Evolutionary conservation across 371 early-diverging fungal genomes (phyloP).

Genomic region (Rhizomucor pusillus): DNA sequence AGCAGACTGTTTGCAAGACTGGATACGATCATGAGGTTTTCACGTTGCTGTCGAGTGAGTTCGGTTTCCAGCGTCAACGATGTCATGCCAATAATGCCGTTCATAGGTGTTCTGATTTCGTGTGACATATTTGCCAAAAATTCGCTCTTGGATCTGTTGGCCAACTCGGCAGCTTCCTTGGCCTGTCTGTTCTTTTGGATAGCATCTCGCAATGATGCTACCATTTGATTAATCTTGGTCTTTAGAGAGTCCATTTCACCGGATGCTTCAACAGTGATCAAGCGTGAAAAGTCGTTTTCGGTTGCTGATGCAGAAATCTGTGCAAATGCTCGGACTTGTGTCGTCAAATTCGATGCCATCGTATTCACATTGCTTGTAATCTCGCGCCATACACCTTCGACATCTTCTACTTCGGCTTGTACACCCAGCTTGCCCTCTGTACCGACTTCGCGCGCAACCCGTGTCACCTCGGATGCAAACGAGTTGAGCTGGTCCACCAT

Average conservation of each 20-base stretch:
- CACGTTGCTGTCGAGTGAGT: slow-evolving; percentile 66
- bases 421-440: slow-evolving; percentile 45
- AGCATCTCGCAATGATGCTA: slow-evolving; percentile 55
- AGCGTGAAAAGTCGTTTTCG: slow-evolving; percentile 56
- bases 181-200: slow-evolving; percentile 64
- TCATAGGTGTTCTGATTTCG: slow-evolving; percentile 59
- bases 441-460: slow-evolving; percentile 43
- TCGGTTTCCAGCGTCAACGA: slow-evolving; percentile 56
- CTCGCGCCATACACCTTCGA: slow-evolving; percentile 49
- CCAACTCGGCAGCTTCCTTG: slow-evolving; percentile 33
- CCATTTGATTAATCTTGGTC: slow-evolving; percentile 68
- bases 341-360: slow-evolving; percentile 44
- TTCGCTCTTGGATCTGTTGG: slow-evolving; percentile 65
- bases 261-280: slow-evolving; percentile 64
- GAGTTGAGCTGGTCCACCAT: slow-evolving; percentile 46
- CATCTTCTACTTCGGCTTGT: slow-evolving; percentile 34
- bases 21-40: slow-evolving; percentile 66
- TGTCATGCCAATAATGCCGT: slow-evolving; percentile 66
- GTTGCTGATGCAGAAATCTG: slow-evolving; percentile 54
- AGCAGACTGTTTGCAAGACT: slow-evolving; percentile 60
- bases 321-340: slow-evolving; percentile 52
- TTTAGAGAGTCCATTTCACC: slow-evolving; percentile 70
- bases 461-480: slow-evolving; percentile 38
- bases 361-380: slow-evolving; percentile 47
- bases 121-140: slow-evolving; percentile 69